These are phyloP conservation scores for Aspergillus asperescens DNA, from an alignment of 495 filamentous ascomycete species.

Conservation along the genomic window DNA sequence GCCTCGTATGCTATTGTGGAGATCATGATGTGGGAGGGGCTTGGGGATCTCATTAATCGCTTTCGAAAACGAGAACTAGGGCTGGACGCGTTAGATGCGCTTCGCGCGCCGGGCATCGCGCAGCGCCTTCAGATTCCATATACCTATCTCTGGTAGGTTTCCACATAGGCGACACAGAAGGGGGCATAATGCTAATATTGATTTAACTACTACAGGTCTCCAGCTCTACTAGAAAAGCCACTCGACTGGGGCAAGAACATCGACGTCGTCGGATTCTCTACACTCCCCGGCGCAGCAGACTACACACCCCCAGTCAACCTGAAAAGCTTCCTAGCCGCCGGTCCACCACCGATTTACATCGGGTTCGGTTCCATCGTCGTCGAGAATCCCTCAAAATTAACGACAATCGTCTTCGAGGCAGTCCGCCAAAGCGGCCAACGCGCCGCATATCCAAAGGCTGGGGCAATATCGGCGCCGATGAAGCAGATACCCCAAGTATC, in stretches of 20 bases:
- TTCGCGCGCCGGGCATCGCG: conserved; percentile 61
- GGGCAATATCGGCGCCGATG: conserved; percentile 63
- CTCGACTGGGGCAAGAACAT: conserved; percentile 68
- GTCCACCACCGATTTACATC: conserved; percentile 67
- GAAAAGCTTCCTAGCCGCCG: conserved; percentile 54
- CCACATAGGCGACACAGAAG: background rate
- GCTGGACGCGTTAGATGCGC: conserved; percentile 59
- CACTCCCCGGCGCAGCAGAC: conserved; percentile 51
- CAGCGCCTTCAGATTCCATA: conserved; percentile 64
- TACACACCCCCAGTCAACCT: conserved; percentile 60
- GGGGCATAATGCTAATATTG: background rate
- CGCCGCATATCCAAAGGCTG: conserved; percentile 68
- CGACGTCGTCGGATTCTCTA: conserved; percentile 65
- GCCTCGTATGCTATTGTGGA: conserved; percentile 71
- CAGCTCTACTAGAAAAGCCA: conserved; percentile 72
- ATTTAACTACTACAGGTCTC: conserved; percentile 53
- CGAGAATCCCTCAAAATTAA: conserved; percentile 61
- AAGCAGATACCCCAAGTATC: conserved; percentile 51
- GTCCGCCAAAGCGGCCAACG: conserved; percentile 56
- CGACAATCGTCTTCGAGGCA: conserved; percentile 60
- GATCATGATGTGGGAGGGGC: conserved; percentile 75
- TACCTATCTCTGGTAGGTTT: conserved; percentile 66
- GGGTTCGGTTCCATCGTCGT: conserved; percentile 77
- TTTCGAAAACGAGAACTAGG: conserved; percentile 62
- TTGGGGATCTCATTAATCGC: conserved; percentile 70